Evolutionary conservation across 768 basidiomycete genomes (phyloP).

Genomic region (Naganishia vaughanmartiniae): DNA sequence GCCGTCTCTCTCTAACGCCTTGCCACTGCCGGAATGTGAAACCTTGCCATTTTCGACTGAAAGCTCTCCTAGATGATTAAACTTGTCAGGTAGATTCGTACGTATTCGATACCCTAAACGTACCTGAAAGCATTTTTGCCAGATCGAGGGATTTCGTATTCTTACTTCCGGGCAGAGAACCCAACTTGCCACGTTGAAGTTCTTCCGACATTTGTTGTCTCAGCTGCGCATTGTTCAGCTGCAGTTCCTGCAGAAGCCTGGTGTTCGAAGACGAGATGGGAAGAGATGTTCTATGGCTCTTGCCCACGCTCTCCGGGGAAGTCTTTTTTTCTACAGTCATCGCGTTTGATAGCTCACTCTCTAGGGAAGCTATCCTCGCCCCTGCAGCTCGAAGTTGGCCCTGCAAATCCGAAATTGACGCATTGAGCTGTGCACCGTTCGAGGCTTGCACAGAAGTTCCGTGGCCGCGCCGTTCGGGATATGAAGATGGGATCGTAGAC

Average conservation of each 20-base stretch:
- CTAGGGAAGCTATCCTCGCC: constrained; percentile 44
- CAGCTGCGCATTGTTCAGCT: constrained; percentile 30
- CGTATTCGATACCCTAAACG: background rate
- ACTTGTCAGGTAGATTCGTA: background rate
- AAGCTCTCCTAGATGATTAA: background rate
- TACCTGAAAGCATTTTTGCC: background rate
- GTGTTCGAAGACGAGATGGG: constrained; percentile 17
- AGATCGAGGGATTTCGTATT: constrained; percentile 4
- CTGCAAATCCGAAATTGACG: background rate
- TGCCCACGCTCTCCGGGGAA: background rate
- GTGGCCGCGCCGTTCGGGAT: background rate
- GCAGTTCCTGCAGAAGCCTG: constrained; percentile 31
- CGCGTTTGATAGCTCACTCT: constrained; percentile 55
- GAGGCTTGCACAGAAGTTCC: constrained; percentile 52
- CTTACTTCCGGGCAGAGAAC: constrained; percentile 2
- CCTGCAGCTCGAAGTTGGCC: constrained; percentile 30
- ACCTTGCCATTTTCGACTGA: background rate
- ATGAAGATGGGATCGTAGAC: background rate
- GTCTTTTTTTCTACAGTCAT: background rate
- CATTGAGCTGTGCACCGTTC: constrained; percentile 51
- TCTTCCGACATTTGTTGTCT: constrained; percentile 35
- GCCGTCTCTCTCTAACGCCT: background rate
- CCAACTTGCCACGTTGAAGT: constrained; percentile 31
- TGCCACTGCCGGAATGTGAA: background rate
- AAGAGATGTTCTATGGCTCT: background rate